phyloP scores from a whole-genome alignment of 108 stramenopile species.

The Nitzschia sp. region DNA sequence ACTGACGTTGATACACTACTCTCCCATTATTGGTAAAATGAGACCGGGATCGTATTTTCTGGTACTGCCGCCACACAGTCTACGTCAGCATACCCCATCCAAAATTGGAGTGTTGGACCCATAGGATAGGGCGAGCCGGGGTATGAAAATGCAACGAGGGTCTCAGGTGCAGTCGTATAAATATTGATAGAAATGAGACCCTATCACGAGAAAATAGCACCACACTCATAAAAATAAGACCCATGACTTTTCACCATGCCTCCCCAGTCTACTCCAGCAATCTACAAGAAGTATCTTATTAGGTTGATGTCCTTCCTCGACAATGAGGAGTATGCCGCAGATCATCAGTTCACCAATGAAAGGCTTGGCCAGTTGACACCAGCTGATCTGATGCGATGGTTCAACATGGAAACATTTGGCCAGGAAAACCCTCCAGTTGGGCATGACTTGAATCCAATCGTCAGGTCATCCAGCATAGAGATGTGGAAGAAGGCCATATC shows the following conservation, averaged over 20 bases:
- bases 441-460: neutral
- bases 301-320: neutral
- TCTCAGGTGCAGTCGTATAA: too few relatives aligned
- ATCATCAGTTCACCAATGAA: neutral
- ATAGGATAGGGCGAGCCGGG: too few relatives aligned
- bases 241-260: neutral
- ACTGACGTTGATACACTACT: too few relatives aligned
- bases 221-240: neutral
- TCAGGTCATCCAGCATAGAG: neutral
- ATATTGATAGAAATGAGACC: too few relatives aligned
- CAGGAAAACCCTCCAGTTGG: neutral
- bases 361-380: neutral
- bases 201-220: neutral
- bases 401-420: neutral
- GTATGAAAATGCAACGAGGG: too few relatives aligned
- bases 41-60: too few relatives aligned
- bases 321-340: neutral
- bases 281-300: neutral
- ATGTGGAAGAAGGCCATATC: conserved; percentile 8
- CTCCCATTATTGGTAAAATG: too few relatives aligned
- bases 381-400: too few relatives aligned
- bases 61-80: too few relatives aligned
- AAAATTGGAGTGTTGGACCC: too few relatives aligned
- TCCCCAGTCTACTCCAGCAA: neutral
- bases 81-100: too few relatives aligned